Evolutionary conservation across 768 basidiomycete species (phyloP), one percentile per base, ranked within the genome.

Genomic region (Rhodosporidiobolus odoratus): DNA sequence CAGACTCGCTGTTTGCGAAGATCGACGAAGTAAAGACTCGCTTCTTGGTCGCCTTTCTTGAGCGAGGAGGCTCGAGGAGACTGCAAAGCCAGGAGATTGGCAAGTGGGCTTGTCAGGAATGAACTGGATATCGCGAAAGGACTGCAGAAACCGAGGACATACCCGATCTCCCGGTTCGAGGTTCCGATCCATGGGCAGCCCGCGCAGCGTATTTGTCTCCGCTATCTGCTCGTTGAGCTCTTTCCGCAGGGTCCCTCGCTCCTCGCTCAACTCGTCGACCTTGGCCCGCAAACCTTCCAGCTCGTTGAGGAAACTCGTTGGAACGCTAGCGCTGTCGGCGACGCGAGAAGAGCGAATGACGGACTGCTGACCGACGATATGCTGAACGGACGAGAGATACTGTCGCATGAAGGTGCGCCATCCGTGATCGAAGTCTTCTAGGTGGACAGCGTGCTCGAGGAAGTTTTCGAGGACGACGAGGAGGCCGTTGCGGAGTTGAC

Each of bases 371-470:
- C 88, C 87, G 12, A 88, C 89, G 63, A 91, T 84, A 69, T 84
- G 83, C 76, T 87, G 83, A 10, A 90, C 84, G 1, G 87, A 87
- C 3, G 80, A 76, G 4, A 86, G 78, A 76, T 90, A 88, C 4
- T 81, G 81, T 64, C 85, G 85, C 73, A 90, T 79, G 76, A 89
- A 86, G 3, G 80, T 30, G 32, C 82, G 80, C 90, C 89, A 91
- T 65, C 82, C 84, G 35, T 85, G 84, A 68, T 88, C 86, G 70
- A 89, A 86, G 72, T 86, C 84, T 67, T 87, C 85, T 1, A 90
- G 79, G 64, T 82, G 75, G 4, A 82, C 81, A 7, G 86, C 83
- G 58, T 88, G 85, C 64, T 86, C 85, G 19, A 89, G 82, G 72
- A 92, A 89, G 50, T 84, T 85, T 66, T 87, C 85, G 40, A 89